Evolutionary conservation across 108 stramenopile species (phyloP).

Genomic region (Ochromonas danica): DNA sequence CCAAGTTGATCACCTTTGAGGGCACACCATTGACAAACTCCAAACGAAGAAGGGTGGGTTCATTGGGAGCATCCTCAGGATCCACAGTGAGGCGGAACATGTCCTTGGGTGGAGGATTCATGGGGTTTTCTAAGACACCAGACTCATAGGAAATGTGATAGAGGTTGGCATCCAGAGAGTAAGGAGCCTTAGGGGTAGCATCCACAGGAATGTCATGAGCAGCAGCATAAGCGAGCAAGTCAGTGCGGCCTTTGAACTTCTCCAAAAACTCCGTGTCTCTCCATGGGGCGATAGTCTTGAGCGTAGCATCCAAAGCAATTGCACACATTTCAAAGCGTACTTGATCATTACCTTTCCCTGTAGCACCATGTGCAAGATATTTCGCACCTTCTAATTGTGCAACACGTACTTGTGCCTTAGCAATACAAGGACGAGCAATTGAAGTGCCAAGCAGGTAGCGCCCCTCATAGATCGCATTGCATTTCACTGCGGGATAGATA

Average conservation of each 20-base stretch:
- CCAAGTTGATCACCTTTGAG: conserved; percentile 67
- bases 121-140: conserved; percentile 80
- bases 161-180: conserved; percentile 96
- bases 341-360: conserved; percentile 99
- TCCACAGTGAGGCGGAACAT: conserved; percentile 69
- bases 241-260: conserved; percentile 72
- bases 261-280: conserved; percentile 90
- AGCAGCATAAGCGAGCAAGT: conserved; percentile 91
- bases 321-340: conserved; percentile 99
- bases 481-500: conserved; percentile 88
- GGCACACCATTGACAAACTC: conserved; percentile 90
- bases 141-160: conserved; percentile 97
- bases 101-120: conserved; percentile 63
- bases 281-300: conserved; percentile 96
- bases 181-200: conserved; percentile 69
- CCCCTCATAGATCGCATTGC: conserved; percentile 90
- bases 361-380: conserved; percentile 94
- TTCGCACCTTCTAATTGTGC: conserved; percentile 76
- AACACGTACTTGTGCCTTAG: conserved; percentile 96
- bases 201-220: conserved; percentile 89
- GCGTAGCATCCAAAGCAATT: conserved; percentile 88
- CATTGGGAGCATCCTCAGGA: conserved; percentile 81
- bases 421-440: conserved; percentile 96
- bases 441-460: conserved; percentile 88
- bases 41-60: conserved; percentile 68